Evolutionary conservation across 306 rosid species (phyloP).

Genomic region (Astragalus glycyphyllos): DNA sequence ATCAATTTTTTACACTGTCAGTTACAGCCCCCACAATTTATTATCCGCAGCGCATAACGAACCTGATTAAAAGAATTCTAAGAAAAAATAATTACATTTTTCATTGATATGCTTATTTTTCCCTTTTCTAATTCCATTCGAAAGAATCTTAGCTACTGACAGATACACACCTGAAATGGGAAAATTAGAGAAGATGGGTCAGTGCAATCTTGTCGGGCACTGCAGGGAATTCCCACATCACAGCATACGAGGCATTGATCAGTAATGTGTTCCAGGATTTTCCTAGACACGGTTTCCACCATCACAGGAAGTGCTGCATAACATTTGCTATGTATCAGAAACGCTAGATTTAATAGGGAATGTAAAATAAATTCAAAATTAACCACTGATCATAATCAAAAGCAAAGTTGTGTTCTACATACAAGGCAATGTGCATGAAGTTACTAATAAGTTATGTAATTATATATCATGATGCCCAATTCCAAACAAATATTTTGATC

Average conservation of each 20-base stretch:
- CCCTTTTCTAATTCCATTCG: slow-evolving; percentile 3
- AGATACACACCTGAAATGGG: slow-evolving; percentile 86
- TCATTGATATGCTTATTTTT: slow-evolving; percentile 19
- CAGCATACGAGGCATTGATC: slow-evolving; percentile 98
- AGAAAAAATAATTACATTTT: slow-evolving; percentile 1
- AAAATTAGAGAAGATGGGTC: slow-evolving; percentile 94
- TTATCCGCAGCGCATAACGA: background rate
- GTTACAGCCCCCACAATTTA: background rate
- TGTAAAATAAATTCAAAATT: slow-evolving; percentile 32
- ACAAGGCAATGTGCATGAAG: slow-evolving; percentile 28
- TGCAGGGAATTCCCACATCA: slow-evolving; percentile 91
- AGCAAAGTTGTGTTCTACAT: slow-evolving; percentile 20
- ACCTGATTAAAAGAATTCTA: slow-evolving; percentile 20
- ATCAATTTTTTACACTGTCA: slow-evolving; percentile 5
- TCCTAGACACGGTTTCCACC: slow-evolving; percentile 77
- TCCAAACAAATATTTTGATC: slow-evolving; percentile 25
- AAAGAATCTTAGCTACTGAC: slow-evolving; percentile 8
- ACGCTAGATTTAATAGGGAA: slow-evolving; percentile 31
- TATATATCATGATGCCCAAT: slow-evolving; percentile 20
- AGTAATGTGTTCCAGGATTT: slow-evolving; percentile 83
- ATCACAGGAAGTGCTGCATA: slow-evolving; percentile 88
- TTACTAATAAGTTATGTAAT: background rate
- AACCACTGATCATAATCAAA: slow-evolving; percentile 18
- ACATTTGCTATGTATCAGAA: slow-evolving; percentile 39
- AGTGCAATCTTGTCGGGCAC: slow-evolving; percentile 89